Base-by-base conservation (phyloP, 129 eudicot species). In the Tagetes patula region DNA sequence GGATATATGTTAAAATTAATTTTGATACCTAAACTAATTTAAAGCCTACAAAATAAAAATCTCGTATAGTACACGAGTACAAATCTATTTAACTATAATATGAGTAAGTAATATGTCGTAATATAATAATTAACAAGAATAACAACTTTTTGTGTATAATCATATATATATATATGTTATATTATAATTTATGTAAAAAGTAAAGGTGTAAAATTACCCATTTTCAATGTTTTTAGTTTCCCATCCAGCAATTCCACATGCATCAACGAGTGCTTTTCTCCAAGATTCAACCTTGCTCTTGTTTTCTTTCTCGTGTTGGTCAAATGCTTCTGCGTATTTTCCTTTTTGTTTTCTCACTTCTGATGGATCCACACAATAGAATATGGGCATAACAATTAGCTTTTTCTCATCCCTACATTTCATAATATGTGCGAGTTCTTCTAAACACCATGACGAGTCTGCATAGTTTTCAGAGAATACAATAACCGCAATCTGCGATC, bases 381-480 rank as follows among this genome's bases (percentile, higher is more conserved):
- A 62, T 62, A 62, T 62, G 67, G 46, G 67, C 42, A 62, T 62
- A 36, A 62, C 67, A 5, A 1, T 62, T 36, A 34, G 67, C 3
- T 14, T 14, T 34, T 9, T 37, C 67, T 62, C 47, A 37, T 4
- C 47, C 20, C 30, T 13, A 13, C 67, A 62, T 62, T 62, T 52
- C 67, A 62, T 62, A 37, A 62, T 37, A 62, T 62, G 20, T 62
- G 67, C 32, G 13, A 62, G 67, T 38, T 62, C 47, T 32, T 62
- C 67, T 32, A 62, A 38, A 62, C 67, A 62, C 67, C 67, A 62
- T 3, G 47, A 37, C 5, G 67, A 62, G 2, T 62, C 31, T 3
- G 47, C 67, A 37, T 62, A 62, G 10, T 62, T 37, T 62, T 37
- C 20, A 5, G 47, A 62, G 10, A 62, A 62, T 62, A 62, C 5